phyloP scores from a whole-genome alignment of 345 rosid genomes.

The Salix caprea region DNA sequence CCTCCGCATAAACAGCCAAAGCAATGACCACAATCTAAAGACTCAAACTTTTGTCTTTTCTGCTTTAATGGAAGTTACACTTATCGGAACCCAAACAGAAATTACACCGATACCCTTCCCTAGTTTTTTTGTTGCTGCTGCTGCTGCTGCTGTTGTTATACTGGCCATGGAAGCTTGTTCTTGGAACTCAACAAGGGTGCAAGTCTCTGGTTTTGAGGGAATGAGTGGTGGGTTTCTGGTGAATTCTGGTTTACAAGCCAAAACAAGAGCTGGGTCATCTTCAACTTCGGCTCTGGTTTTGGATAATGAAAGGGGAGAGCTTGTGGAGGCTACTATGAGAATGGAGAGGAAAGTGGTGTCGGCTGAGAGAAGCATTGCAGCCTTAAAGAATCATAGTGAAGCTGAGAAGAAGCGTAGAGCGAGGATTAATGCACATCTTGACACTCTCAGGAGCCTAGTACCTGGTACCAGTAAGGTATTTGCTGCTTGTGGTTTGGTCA shows the following conservation, averaged over 20 bases:
- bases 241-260: conserved; percentile 1
- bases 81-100: not conserved
- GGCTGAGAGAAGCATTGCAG: conserved; percentile 48
- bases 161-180: conserved; percentile 1
- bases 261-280: conserved; percentile 4
- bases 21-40: not conserved
- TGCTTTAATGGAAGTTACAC: not conserved
- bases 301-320: conserved; percentile 52
- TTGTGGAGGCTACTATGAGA: conserved; percentile 45
- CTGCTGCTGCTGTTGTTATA: not conserved
- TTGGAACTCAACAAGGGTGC: not conserved
- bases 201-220: not conserved
- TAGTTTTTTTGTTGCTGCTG: not conserved
- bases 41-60: not conserved
- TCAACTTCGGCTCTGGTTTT: conserved; percentile 39
- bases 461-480: conserved; percentile 54
- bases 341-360: conserved; percentile 43
- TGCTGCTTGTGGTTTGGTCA: not conserved
- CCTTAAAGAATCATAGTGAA: conserved; percentile 63
- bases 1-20: not conserved
- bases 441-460: conserved; percentile 52
- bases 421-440: conserved; percentile 69
- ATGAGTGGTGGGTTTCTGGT: not conserved
- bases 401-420: conserved; percentile 80
- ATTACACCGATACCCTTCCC: not conserved